A percentile compares a stretch with the other conserved stretches of the same genome.
These are phyloP conservation scores for Adenanthera pavonina DNA, from an alignment of 306 rosid species.

Conservation along the genomic window DNA sequence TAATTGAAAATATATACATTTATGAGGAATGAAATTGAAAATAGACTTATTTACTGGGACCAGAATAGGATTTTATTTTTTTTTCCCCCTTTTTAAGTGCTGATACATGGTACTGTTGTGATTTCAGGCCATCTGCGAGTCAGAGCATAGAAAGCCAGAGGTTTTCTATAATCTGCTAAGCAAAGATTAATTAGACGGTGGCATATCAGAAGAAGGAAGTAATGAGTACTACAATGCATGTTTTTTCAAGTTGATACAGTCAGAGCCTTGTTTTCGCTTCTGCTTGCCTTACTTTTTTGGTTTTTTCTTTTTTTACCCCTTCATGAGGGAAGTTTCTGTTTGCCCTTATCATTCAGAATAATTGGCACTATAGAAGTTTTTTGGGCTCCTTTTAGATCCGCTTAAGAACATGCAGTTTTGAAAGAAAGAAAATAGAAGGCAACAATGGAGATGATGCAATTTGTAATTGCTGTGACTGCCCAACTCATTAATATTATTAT, in stretches of 20 bases:
- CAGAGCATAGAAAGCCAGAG: slow-evolving; percentile 69
- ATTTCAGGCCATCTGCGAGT: slow-evolving; percentile 59
- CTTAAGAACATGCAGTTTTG: slow-evolving; percentile 16
- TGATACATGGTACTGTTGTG: slow-evolving; percentile 30
- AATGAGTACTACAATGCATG: not conserved
- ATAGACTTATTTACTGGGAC: not conserved
- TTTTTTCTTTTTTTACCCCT: slow-evolving; percentile 1
- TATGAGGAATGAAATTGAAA: not conserved
- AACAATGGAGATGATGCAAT: not conserved
- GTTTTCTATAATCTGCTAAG: slow-evolving; percentile 64
- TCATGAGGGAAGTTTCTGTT: slow-evolving; percentile 12
- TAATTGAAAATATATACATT: not conserved
- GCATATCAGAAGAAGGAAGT: not conserved
- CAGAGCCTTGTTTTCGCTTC: slow-evolving; percentile 7
- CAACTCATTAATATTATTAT: too few species aligned
- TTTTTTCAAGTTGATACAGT: slow-evolving; percentile 6
- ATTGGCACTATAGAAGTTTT: not conserved
- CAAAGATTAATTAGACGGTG: slow-evolving; percentile 17
- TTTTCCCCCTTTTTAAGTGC: not conserved
- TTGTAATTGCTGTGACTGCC: not conserved
- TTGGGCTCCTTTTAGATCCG: not conserved
- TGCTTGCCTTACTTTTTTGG: not conserved
- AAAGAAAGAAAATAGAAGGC: not conserved
- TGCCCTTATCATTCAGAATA: not conserved
- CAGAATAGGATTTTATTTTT: not conserved